Evolutionary conservation across 148 eudicot species (phyloP).

Genomic region (Rhododendron kiyosumense): DNA sequence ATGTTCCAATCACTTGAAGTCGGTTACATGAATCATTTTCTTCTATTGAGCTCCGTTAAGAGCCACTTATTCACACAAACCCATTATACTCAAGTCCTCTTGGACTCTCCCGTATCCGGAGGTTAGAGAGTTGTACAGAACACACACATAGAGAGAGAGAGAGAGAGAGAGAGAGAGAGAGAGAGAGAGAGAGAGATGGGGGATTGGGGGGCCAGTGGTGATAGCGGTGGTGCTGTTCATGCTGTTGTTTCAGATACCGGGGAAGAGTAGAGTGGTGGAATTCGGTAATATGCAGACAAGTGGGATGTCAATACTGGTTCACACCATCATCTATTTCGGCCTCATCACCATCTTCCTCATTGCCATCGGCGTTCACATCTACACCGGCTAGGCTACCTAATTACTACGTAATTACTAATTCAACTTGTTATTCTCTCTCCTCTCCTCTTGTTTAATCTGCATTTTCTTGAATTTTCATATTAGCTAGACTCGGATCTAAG

Average conservation of each 20-base stretch:
- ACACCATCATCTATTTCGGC: conserved; percentile 39
- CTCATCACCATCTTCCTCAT: conserved; percentile 24
- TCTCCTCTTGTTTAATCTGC: too few relatives aligned
- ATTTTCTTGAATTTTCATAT: too few relatives aligned
- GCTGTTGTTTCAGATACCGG: conserved; percentile 46
- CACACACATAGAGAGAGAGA: conserved; percentile 13
- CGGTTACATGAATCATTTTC: too few relatives aligned
- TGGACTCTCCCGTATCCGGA: neutral
- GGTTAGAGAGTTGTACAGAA: neutral
- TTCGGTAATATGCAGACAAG: conserved; percentile 44
- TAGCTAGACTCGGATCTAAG: too few relatives aligned
- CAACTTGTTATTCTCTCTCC: too few relatives aligned
- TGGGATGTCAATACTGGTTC: conserved; percentile 35
- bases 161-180: too few relatives aligned
- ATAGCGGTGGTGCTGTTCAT: conserved; percentile 43
- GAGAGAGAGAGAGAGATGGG: neutral
- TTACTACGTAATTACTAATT: too few relatives aligned
- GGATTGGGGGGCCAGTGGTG: conserved; percentile 58
- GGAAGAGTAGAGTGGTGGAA: conserved; percentile 30
- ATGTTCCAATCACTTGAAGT: too few relatives aligned
- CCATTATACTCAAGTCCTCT: too few relatives aligned
- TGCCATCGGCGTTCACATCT: conserved; percentile 37
- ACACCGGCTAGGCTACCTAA: conserved; percentile 18
- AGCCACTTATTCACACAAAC: too few relatives aligned
- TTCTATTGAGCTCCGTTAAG: too few relatives aligned